Base-by-base conservation (phyloP, 2,329 filamentous ascomycete genomes). In the Torrubiella hemipterigena region DNA sequence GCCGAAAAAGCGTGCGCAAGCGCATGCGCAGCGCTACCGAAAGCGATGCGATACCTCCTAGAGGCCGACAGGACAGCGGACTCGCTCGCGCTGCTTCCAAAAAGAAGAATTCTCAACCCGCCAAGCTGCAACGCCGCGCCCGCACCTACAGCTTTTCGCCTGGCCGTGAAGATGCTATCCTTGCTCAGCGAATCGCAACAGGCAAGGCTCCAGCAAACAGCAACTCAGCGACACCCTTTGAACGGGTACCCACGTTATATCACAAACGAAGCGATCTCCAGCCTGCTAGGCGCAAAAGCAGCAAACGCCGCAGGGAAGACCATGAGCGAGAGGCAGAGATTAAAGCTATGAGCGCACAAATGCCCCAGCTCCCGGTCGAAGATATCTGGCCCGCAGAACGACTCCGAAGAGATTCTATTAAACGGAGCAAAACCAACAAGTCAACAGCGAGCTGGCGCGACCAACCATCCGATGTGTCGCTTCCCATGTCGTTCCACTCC, bases 251-350 rank as follows among this genome's bases (percentile, higher is more conserved):
- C 12, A 77, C 73, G 7, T 51, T 77, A 17, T 66, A 74, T 57
- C 67, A 64, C 43, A 82, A 78, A 51, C 70, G 72, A 43, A 65
- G 66, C 35, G 65, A 69, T 41, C 71, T 76, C 30, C 61, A 62
- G 16, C 56, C 79, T 17, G 56, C 72, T 31, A 72, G 77, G 36
- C 77, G 78, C 38, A 84, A 76, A 48, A 81, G 81, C 24, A 86
- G 75, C 61, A 93, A 83, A 57, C 73, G 79, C 44, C 77, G 78
- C 46, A 77, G 79, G 43, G 69, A 80, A 39, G 82, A 93, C 39
- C 73, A 75, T 49, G 68, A 80, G 36, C 72, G 89, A 35, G 87
- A 94, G 55, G 83, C 83, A 39, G 85, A 94, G 56, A 86, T 95
- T 48, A 82, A 78, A 49, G 77, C 83, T 32, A 83, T 95, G 81